Evolutionary conservation across 177 flowering plant genomes (phyloP).

Genomic region (Vitis hybrid): DNA sequence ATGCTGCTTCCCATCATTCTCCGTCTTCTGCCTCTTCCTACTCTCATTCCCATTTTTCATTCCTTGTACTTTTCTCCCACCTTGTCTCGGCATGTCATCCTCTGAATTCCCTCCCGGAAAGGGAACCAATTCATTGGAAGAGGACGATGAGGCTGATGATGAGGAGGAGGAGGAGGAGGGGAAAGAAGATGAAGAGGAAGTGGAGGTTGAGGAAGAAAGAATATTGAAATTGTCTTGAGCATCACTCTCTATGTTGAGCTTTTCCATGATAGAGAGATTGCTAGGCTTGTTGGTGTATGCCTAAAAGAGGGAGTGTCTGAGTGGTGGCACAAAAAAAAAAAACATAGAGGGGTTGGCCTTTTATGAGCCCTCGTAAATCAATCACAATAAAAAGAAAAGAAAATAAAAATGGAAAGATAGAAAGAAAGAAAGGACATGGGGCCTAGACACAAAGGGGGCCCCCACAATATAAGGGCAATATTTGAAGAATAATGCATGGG

Average conservation of each 20-base stretch:
- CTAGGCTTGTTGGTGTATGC: neutral
- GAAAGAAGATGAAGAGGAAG: conserved; percentile 17
- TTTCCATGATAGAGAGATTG: conserved; percentile 12
- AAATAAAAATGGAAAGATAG: no score
- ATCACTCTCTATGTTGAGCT: conserved; percentile 25
- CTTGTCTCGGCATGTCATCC: neutral
- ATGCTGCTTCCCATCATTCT: conserved; percentile 25
- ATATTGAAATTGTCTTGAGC: conserved; percentile 10
- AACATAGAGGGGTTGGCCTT: neutral
- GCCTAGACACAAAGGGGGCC: no score
- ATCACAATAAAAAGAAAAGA: no score
- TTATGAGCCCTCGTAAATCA: neutral
- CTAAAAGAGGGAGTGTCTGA: neutral
- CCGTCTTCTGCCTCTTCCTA: conserved; percentile 13
- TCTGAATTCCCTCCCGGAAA: neutral
- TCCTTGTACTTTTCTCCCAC: conserved; percentile 2
- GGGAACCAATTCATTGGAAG: neutral
- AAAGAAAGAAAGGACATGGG: no score
- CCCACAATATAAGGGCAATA: no score
- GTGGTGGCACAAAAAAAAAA: neutral
- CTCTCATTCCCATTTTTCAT: conserved; percentile 13
- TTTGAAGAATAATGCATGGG: no score
- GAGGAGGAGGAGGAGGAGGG: conserved; percentile 20
- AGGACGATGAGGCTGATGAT: conserved; percentile 7
- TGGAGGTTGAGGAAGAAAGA: conserved; percentile 2